phyloP scores from a whole-genome alignment of 202 grass and related monocot species.

The Schoenoplectus triqueter region DNA sequence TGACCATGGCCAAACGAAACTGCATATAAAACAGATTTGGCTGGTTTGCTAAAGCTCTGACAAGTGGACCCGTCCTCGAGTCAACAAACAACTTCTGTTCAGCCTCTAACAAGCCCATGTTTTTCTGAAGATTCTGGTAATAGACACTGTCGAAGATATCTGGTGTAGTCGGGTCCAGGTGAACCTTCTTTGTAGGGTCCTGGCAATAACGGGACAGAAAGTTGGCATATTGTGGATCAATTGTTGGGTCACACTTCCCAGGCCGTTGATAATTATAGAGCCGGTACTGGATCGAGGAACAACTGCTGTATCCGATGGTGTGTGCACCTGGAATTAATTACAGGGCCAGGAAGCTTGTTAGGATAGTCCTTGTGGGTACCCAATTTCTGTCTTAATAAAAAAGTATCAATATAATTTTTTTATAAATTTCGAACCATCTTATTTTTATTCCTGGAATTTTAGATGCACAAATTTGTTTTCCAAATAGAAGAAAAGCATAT shows the following conservation, averaged over 20 bases:
- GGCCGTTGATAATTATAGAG: constrained; percentile 42
- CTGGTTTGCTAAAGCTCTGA: constrained; percentile 42
- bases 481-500: neutral
- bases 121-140: constrained; percentile 62
- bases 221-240: constrained; percentile 49
- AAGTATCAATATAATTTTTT: neutral
- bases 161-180: constrained; percentile 74
- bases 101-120: constrained; percentile 61
- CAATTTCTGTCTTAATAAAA: no score
- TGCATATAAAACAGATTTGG: constrained; percentile 43
- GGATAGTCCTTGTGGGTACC: neutral
- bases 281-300: constrained; percentile 51
- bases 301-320: constrained; percentile 69
- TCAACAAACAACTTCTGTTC: constrained; percentile 62
- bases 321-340: constrained; percentile 58
- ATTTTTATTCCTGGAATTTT: neutral
- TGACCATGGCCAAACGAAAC: constrained; percentile 77
- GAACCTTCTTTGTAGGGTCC: constrained; percentile 41
- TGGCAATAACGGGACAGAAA: constrained; percentile 71
- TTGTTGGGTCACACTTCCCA: constrained; percentile 28
- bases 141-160: constrained; percentile 65
- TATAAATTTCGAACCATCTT: neutral
- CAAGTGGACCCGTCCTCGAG: constrained; percentile 55
- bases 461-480: neutral
- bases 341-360: neutral